Evolutionary conservation across 495 filamentous ascomycete species (phyloP).

Genomic region (Trypethelium eluteriae): DNA sequence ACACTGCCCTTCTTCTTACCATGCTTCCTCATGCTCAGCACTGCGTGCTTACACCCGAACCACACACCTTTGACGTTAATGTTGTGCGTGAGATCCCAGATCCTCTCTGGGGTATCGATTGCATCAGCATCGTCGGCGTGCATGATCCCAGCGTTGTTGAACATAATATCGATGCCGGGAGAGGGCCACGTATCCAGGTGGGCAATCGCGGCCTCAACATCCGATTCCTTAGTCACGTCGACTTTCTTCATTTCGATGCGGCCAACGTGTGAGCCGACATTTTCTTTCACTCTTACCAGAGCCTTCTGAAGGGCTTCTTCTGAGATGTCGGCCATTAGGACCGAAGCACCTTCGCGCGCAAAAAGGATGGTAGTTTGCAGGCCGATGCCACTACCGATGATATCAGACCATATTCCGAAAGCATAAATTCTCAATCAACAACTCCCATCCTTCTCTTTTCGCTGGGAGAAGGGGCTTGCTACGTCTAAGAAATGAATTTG

Average conservation of each 20-base stretch:
- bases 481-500: too few species aligned
- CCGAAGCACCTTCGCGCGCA: constrained; percentile 76
- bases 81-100: constrained; percentile 89
- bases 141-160: constrained; percentile 99
- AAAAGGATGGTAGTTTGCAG: constrained; percentile 93
- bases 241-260: constrained; percentile 55
- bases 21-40: constrained; percentile 71
- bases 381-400: constrained; percentile 68
- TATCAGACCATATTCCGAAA: constrained; percentile 15
- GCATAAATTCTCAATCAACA: background rate
- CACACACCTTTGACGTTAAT: constrained; percentile 99
- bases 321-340: constrained; percentile 82
- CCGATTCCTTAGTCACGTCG: constrained; percentile 64
- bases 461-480: background rate
- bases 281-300: constrained; percentile 56
- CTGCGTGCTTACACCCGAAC: constrained; percentile 91
- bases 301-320: constrained; percentile 62
- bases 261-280: constrained; percentile 53
- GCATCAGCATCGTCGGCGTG: constrained; percentile 77
- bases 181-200: constrained; percentile 58
- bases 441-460: background rate
- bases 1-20: constrained; percentile 70
- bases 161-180: constrained; percentile 89
- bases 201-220: constrained; percentile 64
- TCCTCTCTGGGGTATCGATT: constrained; percentile 71